Evolutionary conservation across 2,329 filamentous ascomycete genomes (phyloP), one percentile per base, ranked within the genome.

Genomic region (Xylaria multiplex): DNA sequence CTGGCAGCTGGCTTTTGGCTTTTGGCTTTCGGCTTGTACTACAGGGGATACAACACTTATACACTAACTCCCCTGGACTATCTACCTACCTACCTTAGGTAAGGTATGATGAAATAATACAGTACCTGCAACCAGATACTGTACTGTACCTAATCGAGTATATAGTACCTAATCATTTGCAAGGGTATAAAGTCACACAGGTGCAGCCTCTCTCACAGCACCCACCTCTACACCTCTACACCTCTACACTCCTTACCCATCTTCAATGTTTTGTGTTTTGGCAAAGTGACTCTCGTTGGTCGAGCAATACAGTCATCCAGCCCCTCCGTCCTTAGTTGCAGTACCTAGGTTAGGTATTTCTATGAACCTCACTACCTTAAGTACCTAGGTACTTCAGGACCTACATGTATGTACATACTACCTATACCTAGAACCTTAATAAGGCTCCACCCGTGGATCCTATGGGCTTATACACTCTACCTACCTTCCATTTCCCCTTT

Each of bases 21-120:
- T 19, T 19, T 35, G 45, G 61, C 40, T 46, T 50, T 53, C 32
- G 45, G 61, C 40, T 46, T 50, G 46, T 42, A 35, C 32, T 35
- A 35, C 37, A 32, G 42, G 56, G 50, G 32, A 52, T 24, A 49
- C 27, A 27, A 27, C 27, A 3, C 27, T 19, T 19, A 19, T 19
- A 19, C 19, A 19, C 19, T 19, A 19, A 22, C 43, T 19, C 43
- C 50, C 40, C 59, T 46, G 27, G n/a, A 43, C 46, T 35, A 52
- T 52, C 19, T 19, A 19, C 19, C 19, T 19, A 19, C 19, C 19
- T 19, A 19, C 19, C 19, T 19, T 19, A 19, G 19, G 19, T 19
- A 19, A 19, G 19, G 19, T 19, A 19, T 19, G 7, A 27, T 35
- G 13, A 52, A 52, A 52, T 27, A 35, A 35, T 4, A 50, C 19